phyloP scores from a whole-genome alignment of 129 eudicot species.

The Centrapalus pauciflorus region DNA sequence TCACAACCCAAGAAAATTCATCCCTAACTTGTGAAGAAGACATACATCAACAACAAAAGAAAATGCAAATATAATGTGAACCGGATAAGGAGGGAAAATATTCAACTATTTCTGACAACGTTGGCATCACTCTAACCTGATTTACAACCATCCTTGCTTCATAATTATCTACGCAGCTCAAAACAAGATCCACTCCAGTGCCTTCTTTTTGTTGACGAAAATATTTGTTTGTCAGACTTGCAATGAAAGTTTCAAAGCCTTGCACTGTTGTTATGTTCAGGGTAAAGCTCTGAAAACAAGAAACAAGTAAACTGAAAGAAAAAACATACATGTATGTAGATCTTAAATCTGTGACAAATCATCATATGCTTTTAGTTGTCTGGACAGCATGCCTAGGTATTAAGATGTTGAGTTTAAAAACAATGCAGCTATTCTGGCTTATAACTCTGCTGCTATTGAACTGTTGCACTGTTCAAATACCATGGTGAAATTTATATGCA shows the following conservation, averaged over 20 bases:
- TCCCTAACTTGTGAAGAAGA: not conserved
- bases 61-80: not conserved
- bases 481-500: conserved; percentile 3
- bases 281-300: conserved; percentile 71
- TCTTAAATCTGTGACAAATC: not conserved
- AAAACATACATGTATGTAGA: not conserved
- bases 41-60: not conserved
- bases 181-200: conserved; percentile 87
- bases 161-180: conserved; percentile 96
- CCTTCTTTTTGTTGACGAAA: conserved; percentile 59
- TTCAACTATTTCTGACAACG: not conserved
- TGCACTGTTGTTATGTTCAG: conserved; percentile 91
- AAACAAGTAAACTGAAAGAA: not conserved
- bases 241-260: conserved; percentile 89
- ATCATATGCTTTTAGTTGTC: not conserved
- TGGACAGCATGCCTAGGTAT: not conserved
- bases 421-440: not conserved
- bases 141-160: conserved; percentile 99
- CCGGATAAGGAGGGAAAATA: not conserved
- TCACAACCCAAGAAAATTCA: not conserved
- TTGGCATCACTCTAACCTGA: conserved; percentile 57
- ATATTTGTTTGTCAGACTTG: conserved; percentile 74
- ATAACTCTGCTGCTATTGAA: too few relatives aligned
- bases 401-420: not conserved
- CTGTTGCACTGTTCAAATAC: too few relatives aligned